A percentile compares a stretch with the other conserved stretches of the same genome.
Conservation (phyloP, 345 rosid species). For the Acer negundo region DNA sequence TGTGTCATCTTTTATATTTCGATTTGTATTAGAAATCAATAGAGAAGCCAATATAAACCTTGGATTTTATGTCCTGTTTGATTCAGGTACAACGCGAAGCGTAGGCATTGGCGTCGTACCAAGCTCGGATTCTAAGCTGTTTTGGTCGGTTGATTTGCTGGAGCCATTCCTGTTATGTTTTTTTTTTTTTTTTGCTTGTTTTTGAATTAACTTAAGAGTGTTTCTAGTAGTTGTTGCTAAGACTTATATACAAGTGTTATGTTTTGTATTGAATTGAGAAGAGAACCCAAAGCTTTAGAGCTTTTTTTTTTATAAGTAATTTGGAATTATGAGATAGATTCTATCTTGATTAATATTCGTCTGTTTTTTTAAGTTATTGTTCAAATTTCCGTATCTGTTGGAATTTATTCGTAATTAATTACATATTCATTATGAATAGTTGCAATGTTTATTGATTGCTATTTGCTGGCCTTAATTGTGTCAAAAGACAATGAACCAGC, state of each 20-base stretch:
- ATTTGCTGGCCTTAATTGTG: no score
- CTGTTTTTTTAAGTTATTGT: no score
- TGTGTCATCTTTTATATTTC: neutral
- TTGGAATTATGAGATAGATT: neutral
- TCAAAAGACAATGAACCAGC: no score
- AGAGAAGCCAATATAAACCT: neutral
- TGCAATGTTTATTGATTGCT: no score
- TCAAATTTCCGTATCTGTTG: no score
- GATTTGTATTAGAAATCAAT: neutral
- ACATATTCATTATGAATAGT: no score
- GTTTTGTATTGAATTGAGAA: slow-evolving; percentile 7
- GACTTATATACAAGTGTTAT: slow-evolving; percentile 7
- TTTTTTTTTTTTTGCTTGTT: neutral
- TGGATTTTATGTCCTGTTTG: neutral
- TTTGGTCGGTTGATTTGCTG: neutral
- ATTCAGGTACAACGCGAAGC: slow-evolving; percentile 63
- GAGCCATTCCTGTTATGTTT: neutral
- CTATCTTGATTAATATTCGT: no score
- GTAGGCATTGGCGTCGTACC: slow-evolving; percentile 75
- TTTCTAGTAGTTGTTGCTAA: slow-evolving; percentile 1
- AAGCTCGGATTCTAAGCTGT: slow-evolving; percentile 63
- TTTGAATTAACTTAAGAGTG: neutral
- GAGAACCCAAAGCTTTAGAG: neutral
- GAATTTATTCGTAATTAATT: no score
- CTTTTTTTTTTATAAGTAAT: no score